Base-by-base conservation (phyloP, 2,329 filamentous ascomycete species). In the Mycosphaerella sp. region DNA sequence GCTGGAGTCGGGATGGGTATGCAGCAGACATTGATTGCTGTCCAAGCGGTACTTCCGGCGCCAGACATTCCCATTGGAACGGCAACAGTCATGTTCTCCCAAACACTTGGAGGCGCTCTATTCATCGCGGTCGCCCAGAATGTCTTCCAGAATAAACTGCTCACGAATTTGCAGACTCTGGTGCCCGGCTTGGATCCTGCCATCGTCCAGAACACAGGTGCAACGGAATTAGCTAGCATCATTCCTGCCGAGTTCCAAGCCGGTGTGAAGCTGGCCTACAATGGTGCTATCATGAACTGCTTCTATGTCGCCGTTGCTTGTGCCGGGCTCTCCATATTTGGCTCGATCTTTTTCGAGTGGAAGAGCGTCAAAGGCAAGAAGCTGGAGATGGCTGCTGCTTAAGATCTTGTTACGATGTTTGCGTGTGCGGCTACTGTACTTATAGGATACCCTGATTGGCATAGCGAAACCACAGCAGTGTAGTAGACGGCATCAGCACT, bases 201-300 rank as follows among this genome's bases (percentile, higher is more conserved):
- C 10, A 54, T 72, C n/a, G 72, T 79, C 2, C 62, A 75, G 12
- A 59, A 59, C 1, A 71, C 71, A 3, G 79, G 78, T 34, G 78
- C 78, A 1, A 88, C 84, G 0, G 75, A 81, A 41, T 71, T 90
- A 17, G 75, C 77, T 53, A 63, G 70, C 0, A 64, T 71, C 1
- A 78, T 87, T 21, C 70, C 76, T 0, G 57, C 67, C 0, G 59
- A 79, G 53, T 78, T 74, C 52, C 65, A 83, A 4, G 62, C 66
- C 1, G 68, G 71, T 0, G 82, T 89, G 7, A 70, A 82, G 1
- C 56, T 71, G 0, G 84, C 82, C 0, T 88, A 88, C 69, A 87
- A 86, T 62, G 64, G 71, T 21, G 28, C 82, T 0, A 66, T 88
- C 34, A 74, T 75, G 1, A 68, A 75, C 52, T 76, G 77, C 0